phyloP scores from a whole-genome alignment of 345 rosid genomes.

The Jatropha curcas region DNA sequence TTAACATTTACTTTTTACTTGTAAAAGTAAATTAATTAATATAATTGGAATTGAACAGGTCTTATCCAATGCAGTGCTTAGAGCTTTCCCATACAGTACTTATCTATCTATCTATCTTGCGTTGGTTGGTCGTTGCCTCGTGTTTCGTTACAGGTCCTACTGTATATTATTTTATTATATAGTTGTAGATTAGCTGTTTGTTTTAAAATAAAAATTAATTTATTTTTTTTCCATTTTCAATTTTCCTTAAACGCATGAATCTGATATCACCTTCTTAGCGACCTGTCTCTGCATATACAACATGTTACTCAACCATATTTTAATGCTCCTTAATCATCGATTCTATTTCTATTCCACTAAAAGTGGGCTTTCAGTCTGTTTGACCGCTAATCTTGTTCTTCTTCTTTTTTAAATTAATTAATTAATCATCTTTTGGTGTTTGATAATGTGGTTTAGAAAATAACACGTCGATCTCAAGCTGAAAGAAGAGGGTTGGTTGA shows the following conservation, averaged over 20 bases:
- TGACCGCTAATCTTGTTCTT: background rate
- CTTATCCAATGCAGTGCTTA: constrained; percentile 15
- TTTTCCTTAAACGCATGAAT: background rate
- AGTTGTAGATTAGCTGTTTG: background rate
- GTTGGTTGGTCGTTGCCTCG: constrained; percentile 33
- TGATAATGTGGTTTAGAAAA: constrained; percentile 9
- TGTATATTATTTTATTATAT: background rate
- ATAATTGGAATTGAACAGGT: constrained; percentile 13
- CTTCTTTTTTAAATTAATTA: too few relatives aligned
- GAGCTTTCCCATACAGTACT: constrained; percentile 13
- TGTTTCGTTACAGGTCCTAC: constrained; percentile 25
- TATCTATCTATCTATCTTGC: background rate
- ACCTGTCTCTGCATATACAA: constrained; percentile 3
- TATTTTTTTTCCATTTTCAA: background rate
- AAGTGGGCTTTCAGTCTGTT: background rate
- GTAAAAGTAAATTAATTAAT: too few relatives aligned
- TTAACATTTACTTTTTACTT: too few relatives aligned
- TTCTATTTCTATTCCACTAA: background rate
- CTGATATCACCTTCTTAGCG: background rate
- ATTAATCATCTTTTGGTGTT: too few relatives aligned
- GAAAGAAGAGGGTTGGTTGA: constrained; percentile 2
- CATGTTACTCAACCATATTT: background rate
- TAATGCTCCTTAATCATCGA: background rate
- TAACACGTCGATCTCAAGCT: constrained; percentile 6
- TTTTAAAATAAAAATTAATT: background rate